A percentile compares a stretch with the other conserved stretches of the same genome.
These are phyloP conservation scores for Aspergillus fructus DNA, from an alignment of 2,329 filamentous ascomycete species.

Conservation along the genomic window DNA sequence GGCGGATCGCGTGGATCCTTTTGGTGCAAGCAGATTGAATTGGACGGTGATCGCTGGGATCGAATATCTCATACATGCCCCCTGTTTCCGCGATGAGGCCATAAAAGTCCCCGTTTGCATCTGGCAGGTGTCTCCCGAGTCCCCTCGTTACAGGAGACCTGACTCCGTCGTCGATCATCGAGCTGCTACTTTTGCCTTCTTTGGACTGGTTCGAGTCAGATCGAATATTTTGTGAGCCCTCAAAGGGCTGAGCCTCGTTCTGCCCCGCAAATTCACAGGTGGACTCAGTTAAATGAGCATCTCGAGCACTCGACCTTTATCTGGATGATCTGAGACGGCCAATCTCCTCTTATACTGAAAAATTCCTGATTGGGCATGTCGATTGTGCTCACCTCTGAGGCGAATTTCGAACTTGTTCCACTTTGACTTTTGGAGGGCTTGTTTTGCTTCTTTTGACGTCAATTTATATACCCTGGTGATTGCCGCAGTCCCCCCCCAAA, in stretches of 20 bases:
- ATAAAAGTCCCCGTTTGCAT: not conserved
- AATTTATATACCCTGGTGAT: not conserved
- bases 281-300: slow-evolving; percentile 1
- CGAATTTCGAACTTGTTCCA: not conserved
- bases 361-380: not conserved
- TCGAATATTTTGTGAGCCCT: not conserved
- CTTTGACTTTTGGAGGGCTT: not conserved
- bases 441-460: slow-evolving; percentile 8
- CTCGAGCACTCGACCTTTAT: not conserved
- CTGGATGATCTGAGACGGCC: slow-evolving; percentile 1
- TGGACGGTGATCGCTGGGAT: not conserved
- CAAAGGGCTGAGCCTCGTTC: too few species aligned
- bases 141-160: too few species aligned
- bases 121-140: not conserved
- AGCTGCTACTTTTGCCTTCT: not conserved
- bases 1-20: slow-evolving; percentile 1
- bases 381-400: not conserved
- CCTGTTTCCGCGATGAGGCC: not conserved
- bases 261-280: slow-evolving; percentile 3
- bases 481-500: not conserved
- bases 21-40: not conserved
- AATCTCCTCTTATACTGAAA: not conserved
- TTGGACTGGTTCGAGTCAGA: not conserved
- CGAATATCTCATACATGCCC: not conserved
- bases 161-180: not conserved